Conservation (phyloP, 2,329 filamentous ascomycete species). For the Botrytis aclada region DNA sequence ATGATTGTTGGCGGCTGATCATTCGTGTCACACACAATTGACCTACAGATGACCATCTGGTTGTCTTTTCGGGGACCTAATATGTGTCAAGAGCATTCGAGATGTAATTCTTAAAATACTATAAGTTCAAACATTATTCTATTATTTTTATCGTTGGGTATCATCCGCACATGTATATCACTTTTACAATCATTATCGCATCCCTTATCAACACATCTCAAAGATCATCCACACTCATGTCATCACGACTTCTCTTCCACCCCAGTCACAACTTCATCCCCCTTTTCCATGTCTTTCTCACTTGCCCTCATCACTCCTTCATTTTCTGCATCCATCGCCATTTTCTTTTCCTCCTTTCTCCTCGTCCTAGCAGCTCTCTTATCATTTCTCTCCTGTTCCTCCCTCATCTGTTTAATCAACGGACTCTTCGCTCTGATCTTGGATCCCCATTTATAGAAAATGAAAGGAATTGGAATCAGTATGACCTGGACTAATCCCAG, state of each 20-base stretch:
- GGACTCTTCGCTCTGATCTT: constrained; percentile 52
- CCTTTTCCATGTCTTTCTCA: constrained; percentile 17
- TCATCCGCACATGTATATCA: background rate
- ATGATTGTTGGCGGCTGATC: background rate
- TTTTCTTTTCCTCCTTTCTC: constrained; percentile 20
- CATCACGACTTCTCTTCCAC: constrained; percentile 10
- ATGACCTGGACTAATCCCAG: constrained; percentile 69
- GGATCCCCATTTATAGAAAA: constrained; percentile 66
- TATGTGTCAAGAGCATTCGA: background rate
- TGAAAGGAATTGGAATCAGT: constrained; percentile 74
- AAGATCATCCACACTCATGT: background rate
- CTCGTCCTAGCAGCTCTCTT: constrained; percentile 27
- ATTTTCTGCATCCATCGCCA: constrained; percentile 19
- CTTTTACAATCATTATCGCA: background rate
- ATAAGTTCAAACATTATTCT: background rate
- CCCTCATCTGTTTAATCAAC: constrained; percentile 41
- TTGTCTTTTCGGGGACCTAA: background rate
- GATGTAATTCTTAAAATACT: background rate
- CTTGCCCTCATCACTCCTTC: background rate
- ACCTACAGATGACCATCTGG: background rate
- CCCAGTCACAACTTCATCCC: background rate
- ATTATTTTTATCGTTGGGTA: constrained; percentile 2
- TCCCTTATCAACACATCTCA: background rate
- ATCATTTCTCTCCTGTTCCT: constrained; percentile 35
- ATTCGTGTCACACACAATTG: background rate